These are phyloP conservation scores for Phylloporus arenicola DNA, from an alignment of 768 basidiomycete species.

Conservation along the genomic window DNA sequence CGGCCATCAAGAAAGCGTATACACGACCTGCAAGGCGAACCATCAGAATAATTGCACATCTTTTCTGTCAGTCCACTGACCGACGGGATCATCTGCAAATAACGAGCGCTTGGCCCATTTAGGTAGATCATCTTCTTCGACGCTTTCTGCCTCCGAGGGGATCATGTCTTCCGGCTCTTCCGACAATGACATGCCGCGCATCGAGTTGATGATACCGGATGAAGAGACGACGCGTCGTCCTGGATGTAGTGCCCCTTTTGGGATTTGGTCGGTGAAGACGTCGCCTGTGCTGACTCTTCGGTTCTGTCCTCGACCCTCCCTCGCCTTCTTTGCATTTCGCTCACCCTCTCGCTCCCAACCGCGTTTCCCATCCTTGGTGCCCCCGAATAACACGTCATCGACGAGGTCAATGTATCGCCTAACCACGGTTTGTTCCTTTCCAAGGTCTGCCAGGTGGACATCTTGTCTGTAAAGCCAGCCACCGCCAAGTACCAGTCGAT, in stretches of 20 bases:
- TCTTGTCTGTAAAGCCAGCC: constrained; percentile 81
- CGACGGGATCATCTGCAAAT: constrained; percentile 53
- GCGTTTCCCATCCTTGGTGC: constrained; percentile 41
- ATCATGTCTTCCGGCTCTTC: constrained; percentile 58
- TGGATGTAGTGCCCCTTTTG: constrained; percentile 15
- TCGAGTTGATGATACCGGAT: constrained; percentile 50
- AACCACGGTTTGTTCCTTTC: constrained; percentile 54
- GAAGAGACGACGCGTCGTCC: constrained; percentile 51
- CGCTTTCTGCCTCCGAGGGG: constrained; percentile 36
- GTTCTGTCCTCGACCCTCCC: constrained; percentile 36
- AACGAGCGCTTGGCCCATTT: constrained; percentile 64
- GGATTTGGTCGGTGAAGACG: constrained; percentile 21
- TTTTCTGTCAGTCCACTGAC: constrained; percentile 35
- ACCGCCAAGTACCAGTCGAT: constrained; percentile 69
- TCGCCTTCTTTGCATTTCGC: constrained; percentile 41
- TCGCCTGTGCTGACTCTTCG: constrained; percentile 28
- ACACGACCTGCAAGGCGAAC: constrained; percentile 48
- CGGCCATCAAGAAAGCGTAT: constrained; percentile 52
- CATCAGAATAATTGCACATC: constrained; percentile 1
- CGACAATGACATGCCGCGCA: constrained; percentile 43
- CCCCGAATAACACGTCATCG: constrained; percentile 72
- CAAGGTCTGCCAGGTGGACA: constrained; percentile 47
- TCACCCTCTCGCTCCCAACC: constrained; percentile 47
- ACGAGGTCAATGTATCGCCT: constrained; percentile 67
- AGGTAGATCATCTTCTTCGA: constrained; percentile 71